Evolutionary conservation across 2,329 filamentous ascomycete species (phyloP).

Genomic region (Stenocarpella maydis): DNA sequence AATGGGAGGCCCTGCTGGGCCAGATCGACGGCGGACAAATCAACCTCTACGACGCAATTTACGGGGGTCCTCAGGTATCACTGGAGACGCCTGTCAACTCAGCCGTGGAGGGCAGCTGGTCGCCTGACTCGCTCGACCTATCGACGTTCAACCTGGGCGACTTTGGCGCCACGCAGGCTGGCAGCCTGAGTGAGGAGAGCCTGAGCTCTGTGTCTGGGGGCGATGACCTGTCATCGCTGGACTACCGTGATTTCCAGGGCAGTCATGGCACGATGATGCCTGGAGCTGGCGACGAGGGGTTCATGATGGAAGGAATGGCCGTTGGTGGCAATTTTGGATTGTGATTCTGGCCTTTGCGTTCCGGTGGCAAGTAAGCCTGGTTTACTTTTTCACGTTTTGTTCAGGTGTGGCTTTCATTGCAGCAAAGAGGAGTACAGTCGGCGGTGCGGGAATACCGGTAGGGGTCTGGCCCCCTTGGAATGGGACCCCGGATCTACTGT

Average conservation of each 20-base stretch:
- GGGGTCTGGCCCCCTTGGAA: not conserved
- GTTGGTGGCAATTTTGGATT: conserved; percentile 49
- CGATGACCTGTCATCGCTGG: conserved; percentile 58
- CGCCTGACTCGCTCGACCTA: conserved; percentile 65
- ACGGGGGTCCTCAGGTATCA: conserved; percentile 68
- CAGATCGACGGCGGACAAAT: conserved; percentile 81
- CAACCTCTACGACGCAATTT: conserved; percentile 87
- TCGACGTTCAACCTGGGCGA: conserved; percentile 59
- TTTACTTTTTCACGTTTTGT: not conserved
- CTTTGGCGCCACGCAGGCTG: conserved; percentile 51
- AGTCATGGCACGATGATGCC: conserved; percentile 27
- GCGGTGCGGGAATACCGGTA: not conserved
- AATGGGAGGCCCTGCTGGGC: conserved; percentile 85
- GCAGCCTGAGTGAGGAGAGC: conserved; percentile 66
- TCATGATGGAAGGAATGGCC: conserved; percentile 50
- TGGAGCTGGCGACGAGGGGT: conserved; percentile 34
- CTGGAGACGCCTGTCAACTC: conserved; percentile 53
- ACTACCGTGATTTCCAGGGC: conserved; percentile 47
- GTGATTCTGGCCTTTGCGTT: conserved; percentile 42
- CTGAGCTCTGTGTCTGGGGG: conserved; percentile 55
- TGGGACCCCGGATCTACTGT: not conserved
- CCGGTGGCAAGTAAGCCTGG: not conserved
- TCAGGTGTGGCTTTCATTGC: not conserved
- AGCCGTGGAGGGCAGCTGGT: conserved; percentile 53
- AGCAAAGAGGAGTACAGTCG: not conserved